phyloP scores from a whole-genome alignment of 2,329 filamentous ascomycete species.

The Talaromyces sp. region DNA sequence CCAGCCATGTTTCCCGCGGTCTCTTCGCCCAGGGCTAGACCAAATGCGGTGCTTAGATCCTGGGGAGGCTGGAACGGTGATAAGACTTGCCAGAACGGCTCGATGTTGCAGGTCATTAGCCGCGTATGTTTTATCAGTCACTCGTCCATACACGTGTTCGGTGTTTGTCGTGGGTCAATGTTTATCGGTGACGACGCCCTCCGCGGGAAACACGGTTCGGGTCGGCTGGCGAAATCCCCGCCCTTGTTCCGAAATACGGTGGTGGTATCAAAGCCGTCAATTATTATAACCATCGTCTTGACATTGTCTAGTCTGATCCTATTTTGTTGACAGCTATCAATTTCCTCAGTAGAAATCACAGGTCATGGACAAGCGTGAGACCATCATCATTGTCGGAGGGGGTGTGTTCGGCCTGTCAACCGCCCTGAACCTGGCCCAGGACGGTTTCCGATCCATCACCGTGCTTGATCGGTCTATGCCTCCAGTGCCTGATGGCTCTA shows the following conservation, averaged over 20 bases:
- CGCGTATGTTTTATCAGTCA: neutral
- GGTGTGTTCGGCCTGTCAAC: slow-evolving; percentile 28
- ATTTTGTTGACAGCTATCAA: neutral
- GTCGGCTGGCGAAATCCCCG: neutral
- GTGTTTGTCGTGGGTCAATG: neutral
- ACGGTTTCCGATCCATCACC: slow-evolving; percentile 11
- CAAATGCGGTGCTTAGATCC: neutral
- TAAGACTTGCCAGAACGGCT: neutral
- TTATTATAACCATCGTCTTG: neutral
- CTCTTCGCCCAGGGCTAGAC: neutral
- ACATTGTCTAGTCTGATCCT: neutral
- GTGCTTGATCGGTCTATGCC: slow-evolving; percentile 16
- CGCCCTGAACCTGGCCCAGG: slow-evolving; percentile 37
- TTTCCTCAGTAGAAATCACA: neutral
- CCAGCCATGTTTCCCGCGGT: neutral
- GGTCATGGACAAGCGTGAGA: slow-evolving; percentile 51
- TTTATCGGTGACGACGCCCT: neutral
- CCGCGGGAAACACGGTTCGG: neutral
- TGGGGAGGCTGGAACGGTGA: neutral
- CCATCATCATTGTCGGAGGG: slow-evolving; percentile 33
- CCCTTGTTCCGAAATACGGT: neutral
- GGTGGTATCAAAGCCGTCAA: neutral
- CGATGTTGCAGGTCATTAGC: neutral
- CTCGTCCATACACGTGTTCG: neutral
- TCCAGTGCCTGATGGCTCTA: slow-evolving; percentile 23